Evolutionary conservation across 441 rosid species (phyloP).

Genomic region (Euphorbia corollata): DNA sequence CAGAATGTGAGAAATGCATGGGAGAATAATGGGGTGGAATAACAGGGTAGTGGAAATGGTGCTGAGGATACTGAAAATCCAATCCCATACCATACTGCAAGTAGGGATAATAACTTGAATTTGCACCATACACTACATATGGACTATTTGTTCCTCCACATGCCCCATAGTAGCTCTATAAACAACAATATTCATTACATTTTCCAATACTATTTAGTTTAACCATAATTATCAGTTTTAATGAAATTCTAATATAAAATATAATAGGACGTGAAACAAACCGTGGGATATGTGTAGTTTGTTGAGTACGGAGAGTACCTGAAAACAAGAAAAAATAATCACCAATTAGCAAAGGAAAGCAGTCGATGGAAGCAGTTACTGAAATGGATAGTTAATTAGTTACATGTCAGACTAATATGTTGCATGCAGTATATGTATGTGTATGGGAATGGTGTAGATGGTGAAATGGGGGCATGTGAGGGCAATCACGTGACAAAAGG

Average conservation of each 20-base stretch:
- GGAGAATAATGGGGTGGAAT: conserved; percentile 7
- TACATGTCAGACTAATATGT: too few relatives aligned
- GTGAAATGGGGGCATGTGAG: too few relatives aligned
- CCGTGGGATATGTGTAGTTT: conserved; percentile 17
- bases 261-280: neutral
- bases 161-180: conserved; percentile 10
- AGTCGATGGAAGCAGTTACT: neutral
- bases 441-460: too few relatives aligned
- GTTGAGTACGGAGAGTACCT: conserved; percentile 10
- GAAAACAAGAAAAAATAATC: neutral
- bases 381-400: neutral
- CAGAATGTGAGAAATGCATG: conserved; percentile 6
- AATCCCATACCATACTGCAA: conserved; percentile 11
- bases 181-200: neutral
- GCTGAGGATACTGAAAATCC: conserved; percentile 15
- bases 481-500: conserved; percentile 7
- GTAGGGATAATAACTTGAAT: conserved; percentile 8
- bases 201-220: too few relatives aligned
- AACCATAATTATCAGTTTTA: too few relatives aligned
- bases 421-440: too few relatives aligned
- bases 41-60: conserved; percentile 11
- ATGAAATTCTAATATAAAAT: too few relatives aligned
- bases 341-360: neutral
- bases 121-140: conserved; percentile 11
- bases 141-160: conserved; percentile 19